Evolutionary conservation across 2,329 filamentous ascomycete species (phyloP), one percentile per base, ranked within the genome.

Genomic region (Colletotrichum eleusines): DNA sequence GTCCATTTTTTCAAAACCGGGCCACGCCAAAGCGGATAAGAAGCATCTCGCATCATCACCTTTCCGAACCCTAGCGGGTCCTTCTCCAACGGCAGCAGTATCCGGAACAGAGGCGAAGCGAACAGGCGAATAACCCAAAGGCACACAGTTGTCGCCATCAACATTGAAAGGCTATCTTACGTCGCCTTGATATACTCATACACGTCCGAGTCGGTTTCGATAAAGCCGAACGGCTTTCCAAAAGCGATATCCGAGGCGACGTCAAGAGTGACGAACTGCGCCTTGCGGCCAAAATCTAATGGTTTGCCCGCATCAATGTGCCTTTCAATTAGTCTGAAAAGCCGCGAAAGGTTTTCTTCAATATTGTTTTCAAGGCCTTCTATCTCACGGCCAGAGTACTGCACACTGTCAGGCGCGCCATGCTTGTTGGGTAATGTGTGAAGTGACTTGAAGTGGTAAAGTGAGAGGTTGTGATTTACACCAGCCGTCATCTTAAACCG

Each of bases 351-450:
- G 53, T 84, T 82, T 20, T 78, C 74, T 64, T 89, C 85, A 46
- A 89, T 83, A 44, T 81, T 81, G 9, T 78, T 73, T 71, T 89
- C 86, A 1, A 88, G 75, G 8, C 77, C 77, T 4, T 82, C 79
- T n/a, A 87, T 85, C 35, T 88, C 87, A 72, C 85, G 85, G 16
- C 86, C 86, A 5, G 84, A 81, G 73, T 88, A 87, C 72, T 74
- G 42, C 6, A 1, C 7, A 48, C 31, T 33, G 7, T 33, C 58
- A 54, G 51, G 5, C 18, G 5, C 51, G 20, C 5, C 7, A 6
- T 23, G 18, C 12, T n/a, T 54, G 20, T 23, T 23, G 31, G 20
- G 20, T 5, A 23, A 35, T 20, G 51, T 12, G 8, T 12, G 20
- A n/a, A 23, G 7, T 6, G 51, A 11, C 28, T 12, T 54, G 28